phyloP scores from a whole-genome alignment of 2,329 filamentous ascomycete genomes.

The Thielaviopsis musarum region DNA sequence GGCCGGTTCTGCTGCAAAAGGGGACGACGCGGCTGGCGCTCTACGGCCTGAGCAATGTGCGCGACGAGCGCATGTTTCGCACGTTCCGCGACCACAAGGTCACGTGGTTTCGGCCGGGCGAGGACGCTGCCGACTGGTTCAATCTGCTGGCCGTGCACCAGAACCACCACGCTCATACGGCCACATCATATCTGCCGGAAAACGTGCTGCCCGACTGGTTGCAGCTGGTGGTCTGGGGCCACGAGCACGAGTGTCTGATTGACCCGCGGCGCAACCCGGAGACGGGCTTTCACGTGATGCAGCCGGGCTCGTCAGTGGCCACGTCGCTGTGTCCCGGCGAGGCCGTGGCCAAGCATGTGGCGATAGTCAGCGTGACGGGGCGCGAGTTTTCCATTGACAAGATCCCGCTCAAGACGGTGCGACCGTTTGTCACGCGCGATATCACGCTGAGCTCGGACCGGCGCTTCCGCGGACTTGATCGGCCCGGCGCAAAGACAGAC shows the following conservation, averaged over 20 bases:
- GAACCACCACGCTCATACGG: slow-evolving; percentile 82
- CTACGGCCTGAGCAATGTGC: slow-evolving; percentile 88
- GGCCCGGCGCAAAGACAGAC: slow-evolving; percentile 43
- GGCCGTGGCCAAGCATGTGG: slow-evolving; percentile 78
- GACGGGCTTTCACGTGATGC: slow-evolving; percentile 88
- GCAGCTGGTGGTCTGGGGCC: slow-evolving; percentile 87
- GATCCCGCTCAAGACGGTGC: slow-evolving; percentile 70
- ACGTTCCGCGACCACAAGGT: slow-evolving; percentile 89
- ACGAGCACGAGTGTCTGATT: slow-evolving; percentile 92
- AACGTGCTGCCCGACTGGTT: slow-evolving; percentile 83
- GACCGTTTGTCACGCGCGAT: slow-evolving; percentile 79
- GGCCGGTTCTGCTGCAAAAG: slow-evolving; percentile 85
- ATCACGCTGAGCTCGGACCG: slow-evolving; percentile 61
- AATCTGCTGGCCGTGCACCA: slow-evolving; percentile 91
- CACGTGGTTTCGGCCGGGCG: slow-evolving; percentile 56
- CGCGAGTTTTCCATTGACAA: slow-evolving; percentile 66
- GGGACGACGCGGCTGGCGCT: slow-evolving; percentile 82
- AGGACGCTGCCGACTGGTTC: slow-evolving; percentile 57
- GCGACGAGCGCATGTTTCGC: slow-evolving; percentile 84
- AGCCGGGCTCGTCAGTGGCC: slow-evolving; percentile 88
- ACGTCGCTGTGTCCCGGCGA: slow-evolving; percentile 85
- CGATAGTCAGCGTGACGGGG: slow-evolving; percentile 69
- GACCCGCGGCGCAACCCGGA: slow-evolving; percentile 70
- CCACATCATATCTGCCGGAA: slow-evolving; percentile 88
- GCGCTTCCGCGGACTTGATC: slow-evolving; percentile 60